phyloP scores from a whole-genome alignment of 2,329 filamentous ascomycete genomes.

The Ploettnerulaceae sp. region DNA sequence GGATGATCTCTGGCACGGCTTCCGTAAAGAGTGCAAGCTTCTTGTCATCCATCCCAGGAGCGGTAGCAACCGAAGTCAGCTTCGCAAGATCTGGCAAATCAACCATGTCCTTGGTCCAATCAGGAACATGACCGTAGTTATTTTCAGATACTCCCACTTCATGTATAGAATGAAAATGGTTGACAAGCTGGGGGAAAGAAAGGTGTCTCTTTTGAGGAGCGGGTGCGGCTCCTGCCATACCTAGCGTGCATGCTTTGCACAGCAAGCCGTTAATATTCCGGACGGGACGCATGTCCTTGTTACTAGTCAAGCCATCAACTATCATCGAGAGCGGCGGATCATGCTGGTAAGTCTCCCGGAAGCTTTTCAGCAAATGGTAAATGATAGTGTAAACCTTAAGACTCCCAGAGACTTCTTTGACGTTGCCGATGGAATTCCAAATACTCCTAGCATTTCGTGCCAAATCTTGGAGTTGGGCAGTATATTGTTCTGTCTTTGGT shows the following conservation, averaged over 20 bases:
- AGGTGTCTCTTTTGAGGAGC: conserved; percentile 39
- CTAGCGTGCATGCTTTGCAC: conserved; percentile 50
- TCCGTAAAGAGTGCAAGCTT: conserved; percentile 48
- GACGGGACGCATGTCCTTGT: conserved; percentile 52
- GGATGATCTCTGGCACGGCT: conserved; percentile 44
- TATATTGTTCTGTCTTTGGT: conserved; percentile 41
- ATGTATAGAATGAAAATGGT: conserved; percentile 47
- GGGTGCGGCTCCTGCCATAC: conserved; percentile 25
- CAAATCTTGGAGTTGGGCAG: conserved; percentile 47
- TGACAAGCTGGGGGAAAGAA: conserved; percentile 56
- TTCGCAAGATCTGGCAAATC: conserved; percentile 49
- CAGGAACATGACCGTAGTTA: conserved; percentile 33
- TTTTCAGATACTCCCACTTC: conserved; percentile 29
- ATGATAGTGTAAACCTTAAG: conserved; percentile 61
- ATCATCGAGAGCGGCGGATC: conserved; percentile 54
- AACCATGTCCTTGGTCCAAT: conserved; percentile 60
- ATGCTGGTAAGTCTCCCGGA: conserved; percentile 52
- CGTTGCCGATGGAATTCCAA: conserved; percentile 56
- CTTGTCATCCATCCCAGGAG: conserved; percentile 51
- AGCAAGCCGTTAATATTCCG: conserved; percentile 48
- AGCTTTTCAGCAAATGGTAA: conserved; percentile 55
- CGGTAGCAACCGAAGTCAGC: conserved; percentile 44
- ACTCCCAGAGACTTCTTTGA: conserved; percentile 57
- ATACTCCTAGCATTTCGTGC: conserved; percentile 52
- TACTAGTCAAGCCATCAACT: conserved; percentile 52